Base-by-base conservation (phyloP, 306 rosid genomes). In the Macrotyloma uniflorum region DNA sequence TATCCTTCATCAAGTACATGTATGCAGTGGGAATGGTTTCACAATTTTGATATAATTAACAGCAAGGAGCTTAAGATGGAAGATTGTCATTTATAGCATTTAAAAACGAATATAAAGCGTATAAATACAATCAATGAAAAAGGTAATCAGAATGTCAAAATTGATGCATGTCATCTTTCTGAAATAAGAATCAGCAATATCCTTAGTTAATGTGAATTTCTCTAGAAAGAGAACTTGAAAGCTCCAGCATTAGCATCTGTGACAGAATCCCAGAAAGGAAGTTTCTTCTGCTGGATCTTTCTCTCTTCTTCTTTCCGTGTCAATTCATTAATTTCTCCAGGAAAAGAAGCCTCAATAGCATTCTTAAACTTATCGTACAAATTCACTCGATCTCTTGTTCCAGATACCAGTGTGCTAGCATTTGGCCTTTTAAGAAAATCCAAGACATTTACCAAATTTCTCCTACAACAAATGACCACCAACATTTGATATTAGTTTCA, bases 331-430 rank as follows among this genome's bases (percentile, higher is more conserved):
- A 90, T 87, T 64, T 76, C 87, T 83, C 97, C 92, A 0, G 98
- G 96, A 46, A 88, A 84, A 74, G 93, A 85, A 62, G 89, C 87
- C 73, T 91, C 98, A 3, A 89, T 89, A 5, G 93, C 89, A 54
- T 82, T 89, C 86, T 85, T 92, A 68, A 95, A 95, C 76, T 90
- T 95, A 22, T 87, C 95, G 15, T 89, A 77, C 87, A 95, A 83
- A 84, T 95, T 92, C 79, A 89, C 97, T 30, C 98, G 82, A 76
- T 95, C 98, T 83, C 83, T 89, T 16, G 98, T 92, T 79, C 98
- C 97, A 23, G 98, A 95, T 50, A 92, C 98, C 62, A 95, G 83
- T 20, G 78, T 80, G 82, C 91, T 85, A 3, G 98, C 98, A 79
- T 92, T 95, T 32, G 98, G 98, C 83, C 82, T 86, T 64, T 83